phyloP scores from a whole-genome alignment of 2,329 filamentous ascomycete genomes.

The Thelonectria discophora region DNA sequence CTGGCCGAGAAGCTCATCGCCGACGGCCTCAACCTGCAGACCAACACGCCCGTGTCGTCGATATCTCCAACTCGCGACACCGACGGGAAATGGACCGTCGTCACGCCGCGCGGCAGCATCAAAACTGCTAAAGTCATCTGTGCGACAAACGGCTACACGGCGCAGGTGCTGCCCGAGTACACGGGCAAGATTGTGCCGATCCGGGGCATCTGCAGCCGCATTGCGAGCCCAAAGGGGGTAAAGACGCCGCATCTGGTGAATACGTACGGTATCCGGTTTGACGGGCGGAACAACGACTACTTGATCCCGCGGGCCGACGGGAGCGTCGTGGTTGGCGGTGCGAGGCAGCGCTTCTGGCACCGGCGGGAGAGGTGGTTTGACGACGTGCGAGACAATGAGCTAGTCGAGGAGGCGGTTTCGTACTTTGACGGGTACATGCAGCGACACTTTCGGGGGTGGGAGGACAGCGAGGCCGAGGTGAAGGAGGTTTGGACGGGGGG shows the following conservation, averaged over 20 bases:
- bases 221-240: constrained; percentile 35
- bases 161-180: constrained; percentile 67
- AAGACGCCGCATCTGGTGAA: constrained; percentile 33
- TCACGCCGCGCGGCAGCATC: constrained; percentile 54
- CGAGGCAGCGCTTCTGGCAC: not conserved
- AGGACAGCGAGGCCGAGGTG: not conserved
- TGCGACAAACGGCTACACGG: constrained; percentile 74
- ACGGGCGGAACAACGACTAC: constrained; percentile 45
- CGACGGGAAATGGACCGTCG: constrained; percentile 10
- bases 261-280: constrained; percentile 40
- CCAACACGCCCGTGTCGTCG: constrained; percentile 26
- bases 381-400: not conserved
- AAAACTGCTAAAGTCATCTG: constrained; percentile 64
- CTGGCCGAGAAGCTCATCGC: constrained; percentile 22
- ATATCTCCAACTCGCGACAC: constrained; percentile 12
- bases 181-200: constrained; percentile 69
- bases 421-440: constrained; percentile 21
- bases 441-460: constrained; percentile 6
- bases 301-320: constrained; percentile 56
- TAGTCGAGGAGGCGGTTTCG: not conserved
- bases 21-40: constrained; percentile 22
- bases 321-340: constrained; percentile 39
- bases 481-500: constrained; percentile 15
- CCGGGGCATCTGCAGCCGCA: constrained; percentile 56
- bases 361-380: not conserved